phyloP scores from a whole-genome alignment of 768 basidiomycete species.

The Rhodocollybia butyracea region DNA sequence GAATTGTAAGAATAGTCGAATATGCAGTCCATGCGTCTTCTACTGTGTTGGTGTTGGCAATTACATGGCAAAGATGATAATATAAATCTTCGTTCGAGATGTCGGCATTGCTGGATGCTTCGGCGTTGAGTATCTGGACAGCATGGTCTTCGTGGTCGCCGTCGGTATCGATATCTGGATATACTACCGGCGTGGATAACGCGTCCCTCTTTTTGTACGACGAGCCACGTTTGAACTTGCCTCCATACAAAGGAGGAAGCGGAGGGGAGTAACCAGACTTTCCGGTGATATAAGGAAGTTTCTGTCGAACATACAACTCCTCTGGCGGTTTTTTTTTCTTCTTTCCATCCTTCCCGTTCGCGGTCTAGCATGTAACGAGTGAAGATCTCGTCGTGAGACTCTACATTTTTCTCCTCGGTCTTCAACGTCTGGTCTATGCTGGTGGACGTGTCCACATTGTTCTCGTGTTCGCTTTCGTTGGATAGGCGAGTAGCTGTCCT shows the following conservation, averaged over 20 bases:
- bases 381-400: neutral
- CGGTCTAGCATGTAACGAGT: neutral
- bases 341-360: constrained; percentile 1
- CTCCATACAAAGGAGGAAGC: constrained; percentile 1
- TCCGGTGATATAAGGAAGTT: neutral
- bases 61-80: constrained; percentile 13
- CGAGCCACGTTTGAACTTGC: constrained; percentile 2
- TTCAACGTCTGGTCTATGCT: neutral
- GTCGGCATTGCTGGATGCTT: neutral
- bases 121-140: neutral
- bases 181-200: neutral
- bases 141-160: neutral
- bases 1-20: constrained; percentile 29
- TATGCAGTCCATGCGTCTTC: constrained; percentile 42
- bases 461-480: neutral
- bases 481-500: neutral
- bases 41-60: constrained; percentile 18
- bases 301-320: neutral
- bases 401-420: neutral
- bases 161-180: neutral
- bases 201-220: constrained; percentile 1
- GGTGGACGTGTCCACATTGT: neutral
- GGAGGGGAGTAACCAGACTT: neutral
- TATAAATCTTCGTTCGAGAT: constrained; percentile 6
- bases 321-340: neutral